Evolutionary conservation across 345 rosid species (phyloP), one percentile per base, ranked within the genome.

Genomic region (Trapa incisa): DNA sequence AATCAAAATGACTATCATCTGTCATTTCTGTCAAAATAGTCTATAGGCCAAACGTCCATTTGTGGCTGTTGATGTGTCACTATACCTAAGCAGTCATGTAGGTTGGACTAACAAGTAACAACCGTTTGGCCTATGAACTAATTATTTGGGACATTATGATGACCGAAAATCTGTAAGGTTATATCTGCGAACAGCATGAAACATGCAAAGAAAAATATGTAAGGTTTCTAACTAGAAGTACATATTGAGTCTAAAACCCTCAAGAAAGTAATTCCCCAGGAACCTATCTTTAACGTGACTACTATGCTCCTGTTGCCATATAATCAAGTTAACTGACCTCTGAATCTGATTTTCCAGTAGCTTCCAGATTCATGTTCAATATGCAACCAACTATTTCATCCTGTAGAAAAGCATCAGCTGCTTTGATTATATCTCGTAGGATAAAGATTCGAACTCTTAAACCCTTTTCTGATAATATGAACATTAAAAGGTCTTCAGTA

Each of bases 381-480:
- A 75, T 73, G 73, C 79, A 65, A 69, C 78, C 80, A 60, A 70
- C 41, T 47, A 76, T 77, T 73, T 79, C 84, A 54, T 80, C 91
- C 54, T 79, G 76, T 15, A 91, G 66, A 75, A 45, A 79, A 2
- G 78, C 74, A 72, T 93, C 96, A 14, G 80, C 83, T 35, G 89
- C 88, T 62, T 72, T 77, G 65, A 87, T 79, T 58, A 93, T 87
- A 79, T 93, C 99, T 43, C 81, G 80, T 37, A 93, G 81, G 68
- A 91, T 87, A 76, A 83, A 93, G 66, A 91, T 83, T 0, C 92
- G 83, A 67, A 93, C 97, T 45, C 48, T 45, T 11, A 45, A 45
- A 45, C 48, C 48, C 48, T 45, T 45, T 45, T 45, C 48, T 45
- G 48, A 45, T 45, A 45, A 45, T 45, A 45, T 45, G 48, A 45